Base-by-base conservation (phyloP, 139 green algal species). In the Chlorella ohadii region DNA sequence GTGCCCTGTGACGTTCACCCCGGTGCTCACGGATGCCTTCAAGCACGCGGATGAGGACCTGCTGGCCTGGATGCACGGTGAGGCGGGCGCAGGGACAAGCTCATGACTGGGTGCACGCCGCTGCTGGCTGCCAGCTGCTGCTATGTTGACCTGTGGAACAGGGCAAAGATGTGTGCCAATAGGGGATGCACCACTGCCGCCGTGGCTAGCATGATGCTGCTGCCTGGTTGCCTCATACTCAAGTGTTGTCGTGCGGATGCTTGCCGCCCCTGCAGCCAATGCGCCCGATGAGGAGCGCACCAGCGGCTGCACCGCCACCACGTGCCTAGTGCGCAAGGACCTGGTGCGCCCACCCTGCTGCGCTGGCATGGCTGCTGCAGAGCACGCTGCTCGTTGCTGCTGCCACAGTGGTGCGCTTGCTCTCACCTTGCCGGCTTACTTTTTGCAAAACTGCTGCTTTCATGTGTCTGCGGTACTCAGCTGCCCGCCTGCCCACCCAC, bases 31-130 rank as follows among this genome's bases (percentile, higher is more conserved):
- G 4, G 68, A 90, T 16, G 86, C 74, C 79, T 95, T 90, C 63
- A 39, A 80, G 28, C 11, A 83, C 2, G 76, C 89, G 13, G 92
- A 95, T 76, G 67, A 88, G 7, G 78, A 87, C 44, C 79, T 95
- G 41, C 73, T 94, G 17, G 16, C 71, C 33, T 90, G 84, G 70
- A 81, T 95, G 31, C 6, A 88, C 59, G 55, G 83, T 93, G 78
- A 57, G 51, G 51, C 15, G 51, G 51, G 51, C 11, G 44, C n/a
- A n/a, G n/a, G n/a, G n/a, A n/a, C n/a, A n/a, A n/a, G n/a, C n/a
- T n/a, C n/a, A n/a, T n/a, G n/a, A n/a, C n/a, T n/a, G n/a, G n/a
- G n/a, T n/a, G n/a, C n/a, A n/a, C n/a, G n/a, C n/a, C n/a, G n/a
- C n/a, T n/a, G n/a, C n/a, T n/a, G n/a, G n/a, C n/a, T n/a, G n/a